Evolutionary conservation across 768 basidiomycete species (phyloP), one percentile per base, ranked within the genome.

Genomic region (button mushroom (Agaricus bisporus)): DNA sequence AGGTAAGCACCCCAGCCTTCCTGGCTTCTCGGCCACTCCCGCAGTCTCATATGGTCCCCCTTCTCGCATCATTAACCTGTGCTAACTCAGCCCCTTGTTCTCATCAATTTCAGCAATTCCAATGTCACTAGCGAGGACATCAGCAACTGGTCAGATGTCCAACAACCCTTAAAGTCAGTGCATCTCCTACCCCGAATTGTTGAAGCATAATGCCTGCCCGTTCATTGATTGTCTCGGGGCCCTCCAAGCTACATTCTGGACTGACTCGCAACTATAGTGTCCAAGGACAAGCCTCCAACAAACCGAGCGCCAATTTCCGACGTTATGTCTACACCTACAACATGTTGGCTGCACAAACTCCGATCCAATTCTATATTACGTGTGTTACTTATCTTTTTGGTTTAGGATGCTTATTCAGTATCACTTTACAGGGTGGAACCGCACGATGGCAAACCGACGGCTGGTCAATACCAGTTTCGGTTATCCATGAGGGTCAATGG

Each of bases 271-370:
- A 14, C 17, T 28, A 47, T 52, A 61, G 64, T 50, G 44, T 60
- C 41, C 56, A 59, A 14, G 58, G 65, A 53, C 56, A 64, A 48
- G 59, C 58, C 20, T 46, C 53, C 47, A 56, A 2, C n/a, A 48
- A 60, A 49, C 61, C 64, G 8, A 45, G 48, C 4, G 26, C 65
- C 11, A 66, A 61, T 11, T 67, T 66, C 26, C 75, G 77, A 62
- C 71, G 75, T 42, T 80, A 77, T 61, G 57, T 78, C 15, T 85
- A 83, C 59, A 74, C 75, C 1, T 83, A 84, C 59, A 70, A 71
- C 50, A 63, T 85, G 47, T 56, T 67, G 2, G 75, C 71, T 25
- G 73, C 68, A 18, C 62, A 64, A 17, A 73, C 76, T 1, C 76
- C 76, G 4, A 50, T 80, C 35, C 71, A 77, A 42, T 75, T 84